phyloP scores from a whole-genome alignment of 2,329 filamentous ascomycete genomes.

The Parastagonospora avenae region DNA sequence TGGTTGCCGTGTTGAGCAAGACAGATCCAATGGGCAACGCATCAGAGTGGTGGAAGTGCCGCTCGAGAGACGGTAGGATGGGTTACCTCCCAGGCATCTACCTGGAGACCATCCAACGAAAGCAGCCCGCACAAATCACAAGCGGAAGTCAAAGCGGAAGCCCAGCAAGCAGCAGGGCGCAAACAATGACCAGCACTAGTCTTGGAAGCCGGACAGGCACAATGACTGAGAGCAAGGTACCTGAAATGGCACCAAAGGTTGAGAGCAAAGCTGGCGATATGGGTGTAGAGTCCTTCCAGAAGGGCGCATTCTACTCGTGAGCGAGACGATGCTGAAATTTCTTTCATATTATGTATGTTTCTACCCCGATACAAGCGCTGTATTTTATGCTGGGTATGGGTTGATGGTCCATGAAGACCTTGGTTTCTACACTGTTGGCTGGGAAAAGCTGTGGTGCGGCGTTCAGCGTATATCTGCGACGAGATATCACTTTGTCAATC shows the following conservation, averaged over 20 bases:
- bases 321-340: background rate
- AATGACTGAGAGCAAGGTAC: conserved; percentile 52
- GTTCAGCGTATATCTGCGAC: conserved; percentile 8
- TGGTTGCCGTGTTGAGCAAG: conserved; percentile 92
- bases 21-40: conserved; percentile 88
- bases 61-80: conserved; percentile 84
- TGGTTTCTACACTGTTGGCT: conserved; percentile 18
- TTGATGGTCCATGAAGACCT: background rate
- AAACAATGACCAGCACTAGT: conserved; percentile 59
- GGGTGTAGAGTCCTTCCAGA: conserved; percentile 72
- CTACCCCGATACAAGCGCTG: conserved; percentile 2
- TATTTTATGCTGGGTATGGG: background rate
- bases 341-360: conserved; percentile 17
- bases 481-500: background rate
- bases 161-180: conserved; percentile 55
- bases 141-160: conserved; percentile 49
- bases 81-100: conserved; percentile 93
- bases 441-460: conserved; percentile 28
- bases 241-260: conserved; percentile 54
- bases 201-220: conserved; percentile 49
- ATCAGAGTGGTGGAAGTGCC: conserved; percentile 97
- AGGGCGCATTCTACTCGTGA: conserved; percentile 70
- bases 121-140: conserved; percentile 54
- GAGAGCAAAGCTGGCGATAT: conserved; percentile 68
- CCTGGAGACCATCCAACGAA: conserved; percentile 73